These are phyloP conservation scores for Ehretia macrophylla DNA, from an alignment of 257 asterid genomes.

Conservation along the genomic window DNA sequence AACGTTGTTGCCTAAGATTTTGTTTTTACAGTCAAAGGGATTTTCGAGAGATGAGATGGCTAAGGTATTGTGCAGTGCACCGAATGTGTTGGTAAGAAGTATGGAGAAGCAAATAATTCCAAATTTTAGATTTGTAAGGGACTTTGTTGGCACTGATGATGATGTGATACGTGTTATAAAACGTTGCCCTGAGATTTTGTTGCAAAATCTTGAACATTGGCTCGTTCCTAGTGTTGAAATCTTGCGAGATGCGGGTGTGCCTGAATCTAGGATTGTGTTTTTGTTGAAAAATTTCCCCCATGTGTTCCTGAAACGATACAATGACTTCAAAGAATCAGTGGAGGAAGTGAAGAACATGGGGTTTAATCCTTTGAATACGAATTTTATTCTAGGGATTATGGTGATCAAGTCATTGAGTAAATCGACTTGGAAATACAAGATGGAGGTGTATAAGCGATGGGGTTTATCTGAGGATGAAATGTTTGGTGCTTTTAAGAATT, in stretches of 20 bases:
- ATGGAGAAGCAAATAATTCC: constrained; percentile 18
- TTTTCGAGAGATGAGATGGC: neutral
- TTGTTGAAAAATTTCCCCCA: neutral
- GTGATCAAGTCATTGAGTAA: neutral
- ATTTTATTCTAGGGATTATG: constrained; percentile 1
- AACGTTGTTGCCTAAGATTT: constrained; percentile 22
- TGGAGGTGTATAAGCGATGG: no score
- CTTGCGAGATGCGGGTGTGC: no score
- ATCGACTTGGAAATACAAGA: constrained; percentile 7
- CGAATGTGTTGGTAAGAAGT: constrained; percentile 15
- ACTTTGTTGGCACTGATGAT: constrained; percentile 3
- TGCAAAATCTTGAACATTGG: neutral
- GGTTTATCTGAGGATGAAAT: constrained; percentile 13
- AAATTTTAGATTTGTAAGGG: constrained; percentile 3
- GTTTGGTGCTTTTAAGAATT: constrained; percentile 7
- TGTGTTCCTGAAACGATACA: neutral
- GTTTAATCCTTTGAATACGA: neutral
- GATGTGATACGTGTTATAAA: neutral
- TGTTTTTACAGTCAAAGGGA: constrained; percentile 19
- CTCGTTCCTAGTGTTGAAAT: neutral
- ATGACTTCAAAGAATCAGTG: neutral
- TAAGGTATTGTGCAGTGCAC: neutral
- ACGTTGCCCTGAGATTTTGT: neutral
- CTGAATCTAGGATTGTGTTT: no score
- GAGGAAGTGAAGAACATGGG: constrained; percentile 3